A percentile compares a stretch with the other conserved stretches of the same genome.
Conservation (phyloP, 176 grass and related monocot species). For the Aegilops umbellulata region DNA sequence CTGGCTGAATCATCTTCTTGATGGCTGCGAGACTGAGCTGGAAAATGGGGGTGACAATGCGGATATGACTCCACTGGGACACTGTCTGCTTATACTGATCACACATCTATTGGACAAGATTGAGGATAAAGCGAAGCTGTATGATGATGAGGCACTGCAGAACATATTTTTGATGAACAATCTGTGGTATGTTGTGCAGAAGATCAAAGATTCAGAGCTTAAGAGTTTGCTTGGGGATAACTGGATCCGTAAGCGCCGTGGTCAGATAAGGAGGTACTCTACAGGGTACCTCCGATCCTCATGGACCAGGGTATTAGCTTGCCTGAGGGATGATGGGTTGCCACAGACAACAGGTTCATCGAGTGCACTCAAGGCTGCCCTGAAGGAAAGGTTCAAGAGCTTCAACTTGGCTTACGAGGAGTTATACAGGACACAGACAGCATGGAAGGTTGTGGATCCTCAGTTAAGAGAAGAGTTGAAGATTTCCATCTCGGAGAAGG, state of each 20-base stretch:
- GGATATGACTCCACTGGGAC: conserved; percentile 61
- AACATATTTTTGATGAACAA: conserved; percentile 99
- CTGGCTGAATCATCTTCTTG: conserved; percentile 67
- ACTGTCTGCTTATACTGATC: conserved; percentile 65
- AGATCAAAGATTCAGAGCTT: conserved; percentile 88
- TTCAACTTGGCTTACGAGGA: conserved; percentile 91
- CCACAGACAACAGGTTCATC: conserved; percentile 51
- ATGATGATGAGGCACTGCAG: conserved; percentile 79
- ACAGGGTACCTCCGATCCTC: conserved; percentile 82
- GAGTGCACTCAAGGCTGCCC: conserved; percentile 46
- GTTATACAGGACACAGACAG: conserved; percentile 69
- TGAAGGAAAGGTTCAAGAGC: conserved; percentile 95
- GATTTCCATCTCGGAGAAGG: conserved; percentile 74
- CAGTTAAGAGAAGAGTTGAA: conserved; percentile 86
- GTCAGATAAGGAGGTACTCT: conserved; percentile 81
- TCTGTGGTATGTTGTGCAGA: conserved; percentile 80
- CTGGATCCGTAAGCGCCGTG: conserved; percentile 73
- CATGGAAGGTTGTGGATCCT: conserved; percentile 80
- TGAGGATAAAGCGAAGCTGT: conserved; percentile 75
- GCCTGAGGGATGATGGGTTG: conserved; percentile 78
- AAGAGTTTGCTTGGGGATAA: conserved; percentile 83
- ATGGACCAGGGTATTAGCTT: conserved; percentile 79
- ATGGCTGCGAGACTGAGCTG: conserved; percentile 25
- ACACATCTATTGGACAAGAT: conserved; percentile 72
- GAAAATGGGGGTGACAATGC: conserved; percentile 36